phyloP scores from a whole-genome alignment of 805 yeast species.

The Blastobotrys muscicola region DNA sequence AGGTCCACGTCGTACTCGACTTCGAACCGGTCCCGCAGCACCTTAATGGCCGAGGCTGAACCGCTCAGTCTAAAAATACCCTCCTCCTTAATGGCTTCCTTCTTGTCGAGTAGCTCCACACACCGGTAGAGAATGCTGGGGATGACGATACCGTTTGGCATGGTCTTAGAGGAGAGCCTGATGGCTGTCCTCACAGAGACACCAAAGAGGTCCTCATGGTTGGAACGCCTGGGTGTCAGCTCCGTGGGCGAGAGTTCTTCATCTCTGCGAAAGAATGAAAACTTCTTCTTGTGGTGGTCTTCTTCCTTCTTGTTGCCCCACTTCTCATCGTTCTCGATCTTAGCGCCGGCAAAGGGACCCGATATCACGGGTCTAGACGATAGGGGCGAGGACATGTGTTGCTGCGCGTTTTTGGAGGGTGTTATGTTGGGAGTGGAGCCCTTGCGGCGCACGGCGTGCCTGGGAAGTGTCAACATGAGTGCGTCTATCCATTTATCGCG shows the following conservation, averaged over 20 bases:
- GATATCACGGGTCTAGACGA: conserved; percentile 1
- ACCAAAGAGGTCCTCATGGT: conserved; percentile 42
- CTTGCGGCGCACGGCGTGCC: too few relatives aligned
- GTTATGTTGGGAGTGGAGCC: conserved; percentile 2
- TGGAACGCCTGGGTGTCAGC: too few relatives aligned
- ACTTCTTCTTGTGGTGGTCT: background rate
- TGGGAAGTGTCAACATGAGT: conserved; percentile 19
- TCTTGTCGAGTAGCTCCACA: conserved; percentile 51
- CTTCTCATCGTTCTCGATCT: conserved; percentile 7
- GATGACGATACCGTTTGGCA: conserved; percentile 35
- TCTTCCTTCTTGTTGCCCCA: conserved; percentile 6
- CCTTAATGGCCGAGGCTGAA: conserved; percentile 65
- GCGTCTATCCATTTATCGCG: conserved; percentile 63
- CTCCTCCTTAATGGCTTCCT: conserved; percentile 73
- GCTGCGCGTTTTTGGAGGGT: conserved; percentile 1
- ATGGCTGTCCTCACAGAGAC: conserved; percentile 46
- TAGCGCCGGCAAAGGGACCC: conserved; percentile 4
- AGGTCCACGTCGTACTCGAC: conserved; percentile 60
- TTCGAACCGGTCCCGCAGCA: conserved; percentile 61
- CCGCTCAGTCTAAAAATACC: conserved; percentile 91
- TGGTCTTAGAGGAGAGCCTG: conserved; percentile 39
- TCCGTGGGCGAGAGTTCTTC: background rate
- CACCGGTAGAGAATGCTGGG: conserved; percentile 78
- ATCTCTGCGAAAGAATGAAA: background rate
- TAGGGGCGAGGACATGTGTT: background rate